Conservation (phyloP, 106 monocot species). For the Apostasia shenzhenica region DNA sequence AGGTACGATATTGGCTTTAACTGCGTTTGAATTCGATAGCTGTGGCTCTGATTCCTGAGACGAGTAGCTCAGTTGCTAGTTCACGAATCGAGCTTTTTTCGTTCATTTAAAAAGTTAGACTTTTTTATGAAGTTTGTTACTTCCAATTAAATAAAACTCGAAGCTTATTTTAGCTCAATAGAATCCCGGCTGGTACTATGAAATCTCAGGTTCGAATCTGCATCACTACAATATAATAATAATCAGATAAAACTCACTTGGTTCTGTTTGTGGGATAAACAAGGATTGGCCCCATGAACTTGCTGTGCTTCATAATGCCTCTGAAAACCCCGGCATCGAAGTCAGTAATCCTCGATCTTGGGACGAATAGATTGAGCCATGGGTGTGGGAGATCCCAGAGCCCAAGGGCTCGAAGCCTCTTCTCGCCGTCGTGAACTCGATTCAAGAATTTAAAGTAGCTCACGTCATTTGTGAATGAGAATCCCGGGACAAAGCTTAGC, state of each 20-base stretch:
- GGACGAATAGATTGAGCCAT: slow-evolving; percentile 57
- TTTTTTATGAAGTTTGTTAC: too few species aligned
- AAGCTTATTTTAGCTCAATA: too few species aligned
- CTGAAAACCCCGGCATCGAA: slow-evolving; percentile 42
- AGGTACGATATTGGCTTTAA: not conserved
- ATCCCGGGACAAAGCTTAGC: slow-evolving; percentile 32
- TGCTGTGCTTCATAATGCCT: slow-evolving; percentile 22
- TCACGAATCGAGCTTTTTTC: too few species aligned
- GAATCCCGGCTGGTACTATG: too few species aligned
- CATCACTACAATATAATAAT: too few species aligned
- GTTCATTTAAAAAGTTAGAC: too few species aligned
- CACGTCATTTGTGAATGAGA: slow-evolving; percentile 44
- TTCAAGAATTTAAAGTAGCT: slow-evolving; percentile 36
- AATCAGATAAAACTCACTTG: slow-evolving; percentile 16
- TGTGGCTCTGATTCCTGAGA: not conserved
- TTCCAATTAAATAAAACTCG: too few species aligned
- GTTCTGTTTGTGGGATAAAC: slow-evolving; percentile 47
- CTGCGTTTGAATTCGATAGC: not conserved
- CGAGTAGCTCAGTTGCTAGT: not conserved
- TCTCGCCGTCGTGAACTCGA: slow-evolving; percentile 40
- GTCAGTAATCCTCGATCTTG: slow-evolving; percentile 41
- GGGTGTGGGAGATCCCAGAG: slow-evolving; percentile 64
- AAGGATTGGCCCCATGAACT: slow-evolving; percentile 35
- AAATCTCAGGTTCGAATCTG: too few species aligned
- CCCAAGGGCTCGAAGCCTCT: slow-evolving; percentile 23